Base-by-base conservation (phyloP, 495 filamentous ascomycete species). In the Podospora tetraspora region DNA sequence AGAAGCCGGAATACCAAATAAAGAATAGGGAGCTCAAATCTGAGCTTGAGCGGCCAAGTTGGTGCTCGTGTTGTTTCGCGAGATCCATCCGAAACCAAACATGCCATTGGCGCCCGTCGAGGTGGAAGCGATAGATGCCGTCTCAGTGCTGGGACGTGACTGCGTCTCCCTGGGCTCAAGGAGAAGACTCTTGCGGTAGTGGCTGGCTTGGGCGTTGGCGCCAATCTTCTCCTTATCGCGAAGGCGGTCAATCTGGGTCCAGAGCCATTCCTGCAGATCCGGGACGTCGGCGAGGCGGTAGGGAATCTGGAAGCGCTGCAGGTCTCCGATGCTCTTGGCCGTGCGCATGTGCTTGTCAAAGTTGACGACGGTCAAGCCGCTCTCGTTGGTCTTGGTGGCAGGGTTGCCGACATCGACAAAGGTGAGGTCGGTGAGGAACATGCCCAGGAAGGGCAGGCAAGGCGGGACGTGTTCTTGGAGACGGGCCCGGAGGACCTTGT, bases 271-370 rank as follows among this genome's bases (percentile, higher is more conserved):
- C 78, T 98, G 94, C 73, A 99, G 84, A 71, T 98, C 96, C 0
- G 92, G 87, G 16, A 98, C 82, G 72, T 96, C 92, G 4, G 85
- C 83, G 19, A 99, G 84, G 21, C 90, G 88, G 74, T 99, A 97
- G 1, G 96, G 95, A 60, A 97, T 91, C 76, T 99, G 96, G 84
- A 99, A 99, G 27, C 95, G 89, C 77, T 98, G 95, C 12, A 98
- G 85, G 71, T 98, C 94, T 66, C 92, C 92, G 75, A 99, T 96
- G 76, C 97, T 94, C 73, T 91, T 91, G 9, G 96, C 94, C 3
- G 94, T 97, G 75, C 92, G 92, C 75, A 90, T 90, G 75, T 98
- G 91, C 80, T 98, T 99, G 84, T 98, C 95, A 70, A 97, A 99
- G 79, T 99, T 99, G 84, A 99, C 94, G 21, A 97, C 92, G 0